phyloP scores from a whole-genome alignment of 2,329 filamentous ascomycete genomes.

The Corynespora cassiicola region DNA sequence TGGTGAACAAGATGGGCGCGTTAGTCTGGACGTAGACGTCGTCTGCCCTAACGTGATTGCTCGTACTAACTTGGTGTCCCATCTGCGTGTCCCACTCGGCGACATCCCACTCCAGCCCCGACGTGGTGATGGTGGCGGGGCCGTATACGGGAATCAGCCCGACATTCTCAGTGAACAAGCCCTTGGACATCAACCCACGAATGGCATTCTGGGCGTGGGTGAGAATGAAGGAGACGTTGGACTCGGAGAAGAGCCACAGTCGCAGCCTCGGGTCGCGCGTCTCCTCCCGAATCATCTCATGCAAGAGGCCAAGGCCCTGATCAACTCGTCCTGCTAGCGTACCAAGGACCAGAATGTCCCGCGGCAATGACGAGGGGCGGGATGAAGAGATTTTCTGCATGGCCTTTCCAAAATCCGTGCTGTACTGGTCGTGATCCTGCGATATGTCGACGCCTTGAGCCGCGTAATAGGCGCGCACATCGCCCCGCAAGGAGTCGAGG shows the following conservation, averaged over 20 bases:
- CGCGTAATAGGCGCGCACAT: conserved; percentile 71
- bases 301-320: conserved; percentile 87
- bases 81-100: conserved; percentile 72
- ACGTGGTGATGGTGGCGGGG: conserved; percentile 78
- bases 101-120: conserved; percentile 91
- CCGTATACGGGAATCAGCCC: conserved; percentile 86
- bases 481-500: conserved; percentile 77
- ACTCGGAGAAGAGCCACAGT: conserved; percentile 81
- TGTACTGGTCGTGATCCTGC: conserved; percentile 79
- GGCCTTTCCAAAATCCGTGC: conserved; percentile 88
- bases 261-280: conserved; percentile 48
- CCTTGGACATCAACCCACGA: conserved; percentile 59
- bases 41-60: conserved; percentile 55
- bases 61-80: conserved; percentile 57
- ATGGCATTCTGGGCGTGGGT: conserved; percentile 72
- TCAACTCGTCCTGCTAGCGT: conserved; percentile 90
- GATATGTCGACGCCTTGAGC: conserved; percentile 67
- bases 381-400: conserved; percentile 63
- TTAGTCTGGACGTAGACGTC: conserved; percentile 48
- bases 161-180: conserved; percentile 75
- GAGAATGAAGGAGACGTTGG: conserved; percentile 84
- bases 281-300: conserved; percentile 73
- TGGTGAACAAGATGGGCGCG: conserved; percentile 55
- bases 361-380: conserved; percentile 45
- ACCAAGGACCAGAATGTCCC: conserved; percentile 79